These are phyloP conservation scores for Boletus reticulatus DNA, from an alignment of 768 basidiomycete genomes.

Conservation along the genomic window DNA sequence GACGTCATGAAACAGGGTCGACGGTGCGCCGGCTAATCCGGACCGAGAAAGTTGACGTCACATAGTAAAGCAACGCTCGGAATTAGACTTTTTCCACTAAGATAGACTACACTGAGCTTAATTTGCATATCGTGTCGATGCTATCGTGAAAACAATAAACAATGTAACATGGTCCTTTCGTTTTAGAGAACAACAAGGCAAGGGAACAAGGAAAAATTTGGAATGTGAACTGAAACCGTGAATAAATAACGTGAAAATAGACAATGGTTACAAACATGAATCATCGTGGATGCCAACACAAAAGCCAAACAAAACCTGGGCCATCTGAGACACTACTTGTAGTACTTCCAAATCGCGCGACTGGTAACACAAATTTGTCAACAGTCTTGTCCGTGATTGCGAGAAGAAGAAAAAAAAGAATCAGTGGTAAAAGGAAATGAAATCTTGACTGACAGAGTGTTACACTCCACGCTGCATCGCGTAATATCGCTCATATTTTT, in stretches of 20 bases:
- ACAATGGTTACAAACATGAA: background rate
- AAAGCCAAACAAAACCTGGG: background rate
- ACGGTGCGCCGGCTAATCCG: too few species aligned
- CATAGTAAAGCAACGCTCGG: too few species aligned
- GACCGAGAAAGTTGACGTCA: too few species aligned
- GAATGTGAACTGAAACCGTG: background rate
- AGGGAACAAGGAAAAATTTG: background rate
- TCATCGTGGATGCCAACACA: background rate
- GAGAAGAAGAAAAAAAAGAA: background rate
- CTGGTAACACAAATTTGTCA: constrained; percentile 3
- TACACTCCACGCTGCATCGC: constrained; percentile 22
- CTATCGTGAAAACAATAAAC: constrained; percentile 3
- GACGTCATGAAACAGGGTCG: too few species aligned
- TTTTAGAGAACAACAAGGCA: background rate
- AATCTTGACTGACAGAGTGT: background rate
- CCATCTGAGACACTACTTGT: background rate
- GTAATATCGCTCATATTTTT: constrained; percentile 29
- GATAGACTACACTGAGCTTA: constrained; percentile 27
- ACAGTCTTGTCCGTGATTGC: background rate
- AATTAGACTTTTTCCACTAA: constrained; percentile 5
- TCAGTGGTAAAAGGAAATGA: background rate
- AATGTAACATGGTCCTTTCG: background rate
- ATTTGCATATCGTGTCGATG: constrained; percentile 7
- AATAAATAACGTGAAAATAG: constrained; percentile 16
- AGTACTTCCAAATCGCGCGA: background rate